A percentile compares a stretch with the other conserved stretches of the same genome.
Conservation (phyloP, 2,329 filamentous ascomycete species). For the Uncinocarpus reesii region DNA sequence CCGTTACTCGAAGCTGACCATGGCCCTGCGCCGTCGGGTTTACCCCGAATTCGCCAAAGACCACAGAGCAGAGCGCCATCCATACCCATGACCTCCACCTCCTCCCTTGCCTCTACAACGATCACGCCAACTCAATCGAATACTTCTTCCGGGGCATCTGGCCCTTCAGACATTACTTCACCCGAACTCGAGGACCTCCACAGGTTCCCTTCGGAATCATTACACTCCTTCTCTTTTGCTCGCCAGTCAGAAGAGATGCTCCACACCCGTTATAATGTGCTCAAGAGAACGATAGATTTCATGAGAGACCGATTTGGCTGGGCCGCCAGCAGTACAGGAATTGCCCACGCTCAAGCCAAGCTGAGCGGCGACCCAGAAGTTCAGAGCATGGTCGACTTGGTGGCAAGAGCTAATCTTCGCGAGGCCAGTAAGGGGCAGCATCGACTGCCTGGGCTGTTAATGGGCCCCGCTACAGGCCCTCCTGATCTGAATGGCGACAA, state of each 20-base stretch:
- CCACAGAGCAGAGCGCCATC: conserved; percentile 57
- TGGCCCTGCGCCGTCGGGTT: conserved; percentile 71
- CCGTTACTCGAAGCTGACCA: conserved; percentile 82
- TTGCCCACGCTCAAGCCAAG: conserved; percentile 74
- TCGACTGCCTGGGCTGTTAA: conserved; percentile 37
- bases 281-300: conserved; percentile 91
- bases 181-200: conserved; percentile 74
- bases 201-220: conserved; percentile 85
- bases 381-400: conserved; percentile 80
- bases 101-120: conserved; percentile 53
- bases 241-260: conserved; percentile 88
- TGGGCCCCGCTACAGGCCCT: conserved; percentile 69
- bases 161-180: conserved; percentile 53
- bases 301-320: conserved; percentile 87
- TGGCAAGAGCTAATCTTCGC: conserved; percentile 70
- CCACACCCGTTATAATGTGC: conserved; percentile 80
- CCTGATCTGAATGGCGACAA: conserved; percentile 63
- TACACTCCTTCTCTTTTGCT: conserved; percentile 97
- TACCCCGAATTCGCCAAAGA: conserved; percentile 88
- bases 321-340: conserved; percentile 61
- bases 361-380: conserved; percentile 73
- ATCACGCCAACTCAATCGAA: conserved; percentile 57
- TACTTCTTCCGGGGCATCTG: conserved; percentile 45
- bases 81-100: conserved; percentile 52
- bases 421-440: conserved; percentile 49